phyloP scores from a whole-genome alignment of 1,284 basidiomycete genomes.

The Irpex sp. region DNA sequence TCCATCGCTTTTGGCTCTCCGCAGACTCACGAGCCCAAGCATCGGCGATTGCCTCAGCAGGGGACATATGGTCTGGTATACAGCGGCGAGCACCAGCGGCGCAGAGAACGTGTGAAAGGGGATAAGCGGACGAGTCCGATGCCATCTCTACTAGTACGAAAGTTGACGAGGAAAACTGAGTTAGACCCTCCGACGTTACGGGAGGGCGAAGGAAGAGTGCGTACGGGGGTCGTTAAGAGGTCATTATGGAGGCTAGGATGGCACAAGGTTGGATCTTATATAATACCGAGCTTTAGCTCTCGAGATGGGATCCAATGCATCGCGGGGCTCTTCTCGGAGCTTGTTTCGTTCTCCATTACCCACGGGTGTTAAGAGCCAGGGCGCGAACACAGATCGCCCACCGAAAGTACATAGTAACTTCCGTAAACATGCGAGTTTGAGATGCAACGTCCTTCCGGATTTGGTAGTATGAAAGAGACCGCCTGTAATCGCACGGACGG shows the following conservation, averaged over 20 bases:
- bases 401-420: constrained; percentile 29
- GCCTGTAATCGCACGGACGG: constrained; percentile 12
- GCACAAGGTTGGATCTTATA: constrained; percentile 31
- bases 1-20: constrained; percentile 58
- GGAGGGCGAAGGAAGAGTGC: constrained; percentile 14
- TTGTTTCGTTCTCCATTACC: constrained; percentile 18
- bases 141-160: constrained; percentile 27
- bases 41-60: constrained; percentile 59
- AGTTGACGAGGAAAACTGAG: constrained; percentile 5
- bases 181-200: constrained; percentile 4
- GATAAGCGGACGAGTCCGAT: constrained; percentile 29
- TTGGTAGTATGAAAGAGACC: constrained; percentile 28
- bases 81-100: constrained; percentile 7
- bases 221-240: constrained; percentile 31
- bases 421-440: constrained; percentile 24
- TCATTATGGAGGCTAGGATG: constrained; percentile 22
- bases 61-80: constrained; percentile 34
- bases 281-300: constrained; percentile 19
- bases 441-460: constrained; percentile 23
- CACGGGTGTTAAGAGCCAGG: constrained; percentile 21
- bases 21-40: constrained; percentile 59
- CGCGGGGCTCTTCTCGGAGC: constrained; percentile 23
- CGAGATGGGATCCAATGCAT: not conserved
- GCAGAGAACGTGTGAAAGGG: constrained; percentile 21
- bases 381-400: constrained; percentile 20